Evolutionary conservation across 1,284 basidiomycete species (phyloP).

Genomic region (Salmacisia buchloeana): DNA sequence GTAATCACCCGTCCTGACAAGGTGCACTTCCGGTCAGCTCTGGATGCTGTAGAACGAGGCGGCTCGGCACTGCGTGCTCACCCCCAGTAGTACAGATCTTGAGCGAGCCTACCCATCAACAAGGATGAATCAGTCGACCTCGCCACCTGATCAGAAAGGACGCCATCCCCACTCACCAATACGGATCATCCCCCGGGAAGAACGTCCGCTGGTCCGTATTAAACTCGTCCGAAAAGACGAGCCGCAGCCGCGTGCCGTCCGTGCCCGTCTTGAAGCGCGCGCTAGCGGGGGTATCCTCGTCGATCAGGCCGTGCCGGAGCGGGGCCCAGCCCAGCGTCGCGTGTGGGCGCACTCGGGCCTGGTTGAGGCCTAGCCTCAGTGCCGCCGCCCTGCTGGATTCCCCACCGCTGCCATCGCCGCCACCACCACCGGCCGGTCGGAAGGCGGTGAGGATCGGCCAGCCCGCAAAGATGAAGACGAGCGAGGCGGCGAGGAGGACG

Average conservation of each 20-base stretch:
- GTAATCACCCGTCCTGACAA: conserved; percentile 11
- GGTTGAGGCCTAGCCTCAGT: not conserved
- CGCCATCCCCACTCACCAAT: not conserved
- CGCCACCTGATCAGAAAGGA: not conserved
- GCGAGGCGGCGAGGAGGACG: conserved; percentile 18
- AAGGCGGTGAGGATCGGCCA: conserved; percentile 29
- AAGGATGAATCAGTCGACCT: not conserved
- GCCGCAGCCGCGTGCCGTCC: conserved; percentile 41
- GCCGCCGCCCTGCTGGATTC: too few relatives aligned
- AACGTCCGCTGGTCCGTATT: conserved; percentile 53
- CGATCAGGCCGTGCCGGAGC: conserved; percentile 34
- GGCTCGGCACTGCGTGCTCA: not conserved
- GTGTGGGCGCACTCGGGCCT: conserved; percentile 9
- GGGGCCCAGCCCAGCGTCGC: conserved; percentile 9
- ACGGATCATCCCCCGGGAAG: conserved; percentile 57
- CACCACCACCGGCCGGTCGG: too few relatives aligned
- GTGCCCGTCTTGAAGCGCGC: conserved; percentile 53
- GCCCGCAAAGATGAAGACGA: conserved; percentile 33
- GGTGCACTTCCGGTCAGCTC: not conserved
- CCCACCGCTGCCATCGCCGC: too few relatives aligned
- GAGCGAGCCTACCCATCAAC: not conserved
- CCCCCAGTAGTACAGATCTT: conserved; percentile 6
- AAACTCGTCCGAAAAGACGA: conserved; percentile 51
- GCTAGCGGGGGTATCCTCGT: conserved; percentile 49
- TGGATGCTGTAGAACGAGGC: not conserved